Conservation (phyloP, 164 flowering plant genomes). For the Umbilicus rupestris region DNA sequence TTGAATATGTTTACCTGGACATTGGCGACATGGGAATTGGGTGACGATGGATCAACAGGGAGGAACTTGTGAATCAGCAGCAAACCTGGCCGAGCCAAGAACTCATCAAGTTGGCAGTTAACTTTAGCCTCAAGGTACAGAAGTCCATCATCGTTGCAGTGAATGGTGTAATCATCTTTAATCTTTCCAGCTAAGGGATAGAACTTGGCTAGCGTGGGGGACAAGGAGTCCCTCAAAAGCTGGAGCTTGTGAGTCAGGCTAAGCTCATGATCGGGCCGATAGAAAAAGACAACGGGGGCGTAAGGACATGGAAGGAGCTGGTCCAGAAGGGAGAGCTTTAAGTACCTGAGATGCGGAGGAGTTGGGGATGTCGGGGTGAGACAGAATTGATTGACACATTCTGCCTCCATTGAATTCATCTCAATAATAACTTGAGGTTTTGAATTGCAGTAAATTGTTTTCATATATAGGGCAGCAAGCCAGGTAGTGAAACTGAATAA, state of each 20-base stretch:
- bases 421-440: too few species aligned
- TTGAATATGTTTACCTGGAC: slow-evolving; percentile 13
- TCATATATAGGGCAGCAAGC: too few species aligned
- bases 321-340: slow-evolving; percentile 25
- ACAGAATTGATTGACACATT: background rate
- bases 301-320: slow-evolving; percentile 14
- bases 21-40: background rate
- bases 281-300: background rate
- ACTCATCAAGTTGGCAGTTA: background rate
- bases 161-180: background rate
- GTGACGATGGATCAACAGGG: background rate
- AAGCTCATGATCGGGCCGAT: background rate
- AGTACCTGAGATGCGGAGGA: slow-evolving; percentile 17
- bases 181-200: slow-evolving; percentile 9
- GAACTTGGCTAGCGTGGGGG: background rate
- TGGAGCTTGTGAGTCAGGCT: background rate
- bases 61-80: background rate
- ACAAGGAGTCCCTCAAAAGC: background rate
- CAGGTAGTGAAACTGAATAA: too few species aligned
- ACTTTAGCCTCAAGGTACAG: background rate
- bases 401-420: too few species aligned
- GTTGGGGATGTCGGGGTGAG: slow-evolving; percentile 24
- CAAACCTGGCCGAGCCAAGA: background rate
- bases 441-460: too few species aligned
- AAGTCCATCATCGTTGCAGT: slow-evolving; percentile 4